Conservation (phyloP, 768 basidiomycete species). For the Mycena indigotica region DNA sequence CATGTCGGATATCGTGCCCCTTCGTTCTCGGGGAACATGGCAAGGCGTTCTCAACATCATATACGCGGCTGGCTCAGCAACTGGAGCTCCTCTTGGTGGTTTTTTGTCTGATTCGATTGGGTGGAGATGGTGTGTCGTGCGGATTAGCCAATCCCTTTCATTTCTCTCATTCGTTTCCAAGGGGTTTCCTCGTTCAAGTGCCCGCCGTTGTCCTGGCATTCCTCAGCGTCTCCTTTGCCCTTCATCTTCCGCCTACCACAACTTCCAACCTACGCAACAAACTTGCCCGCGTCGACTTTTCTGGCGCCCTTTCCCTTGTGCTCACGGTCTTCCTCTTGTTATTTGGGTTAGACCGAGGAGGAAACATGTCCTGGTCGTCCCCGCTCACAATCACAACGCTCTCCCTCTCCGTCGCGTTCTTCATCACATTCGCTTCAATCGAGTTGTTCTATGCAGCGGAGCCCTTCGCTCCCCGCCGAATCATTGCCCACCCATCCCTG, state of each 20-base stretch:
- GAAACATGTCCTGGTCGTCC: conserved; percentile 52
- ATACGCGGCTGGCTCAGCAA: conserved; percentile 56
- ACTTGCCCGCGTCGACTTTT: conserved; percentile 63
- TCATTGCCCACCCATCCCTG: conserved; percentile 51
- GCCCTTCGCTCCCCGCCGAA: conserved; percentile 59
- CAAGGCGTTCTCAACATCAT: conserved; percentile 70
- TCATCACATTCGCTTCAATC: conserved; percentile 43
- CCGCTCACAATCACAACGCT: conserved; percentile 40
- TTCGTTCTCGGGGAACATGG: conserved; percentile 68
- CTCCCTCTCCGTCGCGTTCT: conserved; percentile 34
- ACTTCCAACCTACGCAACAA: conserved; percentile 48
- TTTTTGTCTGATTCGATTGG: conserved; percentile 63
- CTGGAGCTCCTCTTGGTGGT: conserved; percentile 66
- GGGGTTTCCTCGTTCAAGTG: conserved; percentile 64
- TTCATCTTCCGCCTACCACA: conserved; percentile 52
- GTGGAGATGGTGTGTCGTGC: conserved; percentile 57
- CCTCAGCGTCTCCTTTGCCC: conserved; percentile 50
- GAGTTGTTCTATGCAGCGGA: conserved; percentile 57
- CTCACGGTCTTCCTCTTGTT: conserved; percentile 59
- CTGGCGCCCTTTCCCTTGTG: conserved; percentile 58
- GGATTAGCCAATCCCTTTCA: background rate
- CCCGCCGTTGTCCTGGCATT: conserved; percentile 59
- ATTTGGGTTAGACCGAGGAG: conserved; percentile 57
- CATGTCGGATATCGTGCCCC: conserved; percentile 65
- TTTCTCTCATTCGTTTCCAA: conserved; percentile 18